Conservation (phyloP, 176 grass and related monocot genomes). For the Hordeum marinum region DNA sequence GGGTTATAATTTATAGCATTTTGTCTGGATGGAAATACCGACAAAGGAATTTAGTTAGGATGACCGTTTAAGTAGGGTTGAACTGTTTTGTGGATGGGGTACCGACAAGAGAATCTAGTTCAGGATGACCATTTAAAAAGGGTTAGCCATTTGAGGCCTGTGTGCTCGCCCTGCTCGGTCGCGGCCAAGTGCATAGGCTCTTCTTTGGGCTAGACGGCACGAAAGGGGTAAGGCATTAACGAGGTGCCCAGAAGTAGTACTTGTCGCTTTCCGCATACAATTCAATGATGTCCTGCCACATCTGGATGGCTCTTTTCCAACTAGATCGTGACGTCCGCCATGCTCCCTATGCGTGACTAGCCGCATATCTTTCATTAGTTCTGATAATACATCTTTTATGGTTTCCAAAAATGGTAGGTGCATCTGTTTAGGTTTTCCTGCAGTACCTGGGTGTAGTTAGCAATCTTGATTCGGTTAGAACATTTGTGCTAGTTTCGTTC, state of each 20-base stretch:
- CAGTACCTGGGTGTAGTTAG: too few relatives aligned
- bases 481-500: neutral
- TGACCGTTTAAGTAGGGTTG: neutral
- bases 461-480: neutral
- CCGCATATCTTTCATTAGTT: neutral
- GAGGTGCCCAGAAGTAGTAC: neutral
- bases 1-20: neutral
- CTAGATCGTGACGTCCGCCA: neutral
- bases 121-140: neutral
- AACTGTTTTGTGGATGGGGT: neutral
- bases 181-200: neutral
- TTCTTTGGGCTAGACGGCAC: too few relatives aligned
- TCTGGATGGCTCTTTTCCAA: neutral
- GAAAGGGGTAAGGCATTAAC: too few relatives aligned
- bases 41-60: neutral
- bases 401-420: too few relatives aligned
- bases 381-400: neutral
- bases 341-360: neutral
- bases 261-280: neutral
- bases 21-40: neutral
- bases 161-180: neutral
- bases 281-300: neutral
- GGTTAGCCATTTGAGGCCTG: too few relatives aligned
- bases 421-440: too few relatives aligned
- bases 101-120: conserved; percentile 1